phyloP scores from a whole-genome alignment of 768 basidiomycete genomes.

The Collybia sordida region DNA sequence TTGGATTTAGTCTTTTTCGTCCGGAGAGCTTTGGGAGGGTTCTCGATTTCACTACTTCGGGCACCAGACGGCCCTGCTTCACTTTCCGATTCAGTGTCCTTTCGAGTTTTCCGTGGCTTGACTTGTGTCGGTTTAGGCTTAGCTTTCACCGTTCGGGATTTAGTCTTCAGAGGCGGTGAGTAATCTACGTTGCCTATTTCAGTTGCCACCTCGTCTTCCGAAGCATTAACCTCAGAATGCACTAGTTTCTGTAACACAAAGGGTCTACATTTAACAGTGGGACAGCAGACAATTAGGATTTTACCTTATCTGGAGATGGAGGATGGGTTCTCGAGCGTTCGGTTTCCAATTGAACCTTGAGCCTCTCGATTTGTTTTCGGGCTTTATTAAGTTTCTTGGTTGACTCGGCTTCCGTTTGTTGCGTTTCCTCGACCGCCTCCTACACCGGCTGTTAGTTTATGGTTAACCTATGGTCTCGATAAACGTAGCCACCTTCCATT shows the following conservation, averaged over 20 bases:
- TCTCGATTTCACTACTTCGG: not conserved
- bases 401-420: constrained; percentile 34
- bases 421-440: constrained; percentile 33
- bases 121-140: constrained; percentile 9
- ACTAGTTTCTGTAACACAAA: not conserved
- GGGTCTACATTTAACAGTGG: not conserved
- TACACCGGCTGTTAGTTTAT: constrained; percentile 19
- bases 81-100: not conserved
- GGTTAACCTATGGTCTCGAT: not conserved
- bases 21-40: not conserved
- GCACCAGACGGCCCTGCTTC: constrained; percentile 10
- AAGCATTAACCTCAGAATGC: not conserved
- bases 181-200: constrained; percentile 6
- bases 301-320: constrained; percentile 22
- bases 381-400: constrained; percentile 33
- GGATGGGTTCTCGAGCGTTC: constrained; percentile 34
- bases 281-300: not conserved
- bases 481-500: constrained; percentile 42
- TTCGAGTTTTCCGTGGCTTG: constrained; percentile 3
- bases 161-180: constrained; percentile 3
- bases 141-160: constrained; percentile 2
- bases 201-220: constrained; percentile 1
- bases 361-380: constrained; percentile 42
- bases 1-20: constrained; percentile 6
- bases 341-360: constrained; percentile 42